phyloP scores from a whole-genome alignment of 495 filamentous ascomycete genomes.

The Lophiotrema nucula region DNA sequence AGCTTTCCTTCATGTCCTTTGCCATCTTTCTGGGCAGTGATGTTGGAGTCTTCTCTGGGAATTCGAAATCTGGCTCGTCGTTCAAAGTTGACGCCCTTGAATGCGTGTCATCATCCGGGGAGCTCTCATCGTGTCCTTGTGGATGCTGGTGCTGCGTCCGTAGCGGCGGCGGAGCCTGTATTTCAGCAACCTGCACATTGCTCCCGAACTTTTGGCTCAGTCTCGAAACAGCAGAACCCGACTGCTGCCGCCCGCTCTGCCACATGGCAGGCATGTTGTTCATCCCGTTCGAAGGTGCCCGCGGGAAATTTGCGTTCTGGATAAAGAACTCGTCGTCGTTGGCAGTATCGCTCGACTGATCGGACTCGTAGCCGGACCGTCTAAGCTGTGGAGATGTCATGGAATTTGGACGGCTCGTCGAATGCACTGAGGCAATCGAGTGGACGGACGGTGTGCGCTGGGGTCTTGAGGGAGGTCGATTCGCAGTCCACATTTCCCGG shows the following conservation, averaged over 20 bases:
- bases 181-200: slow-evolving; percentile 10
- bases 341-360: slow-evolving; percentile 18
- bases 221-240: slow-evolving; percentile 9
- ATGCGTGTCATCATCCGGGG: slow-evolving; percentile 27
- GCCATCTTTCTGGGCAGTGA: slow-evolving; percentile 12
- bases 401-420: slow-evolving; percentile 11
- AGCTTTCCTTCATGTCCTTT: neutral
- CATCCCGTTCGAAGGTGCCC: slow-evolving; percentile 6
- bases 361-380: slow-evolving; percentile 28
- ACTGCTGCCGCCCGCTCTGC: slow-evolving; percentile 13
- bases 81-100: slow-evolving; percentile 30
- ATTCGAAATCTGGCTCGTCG: slow-evolving; percentile 33
- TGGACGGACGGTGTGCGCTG: slow-evolving; percentile 16
- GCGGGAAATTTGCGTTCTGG: slow-evolving; percentile 12
- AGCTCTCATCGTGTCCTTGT: slow-evolving; percentile 3
- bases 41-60: slow-evolving; percentile 36
- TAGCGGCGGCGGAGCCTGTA: slow-evolving; percentile 9
- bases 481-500: slow-evolving; percentile 30
- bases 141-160: slow-evolving; percentile 3
- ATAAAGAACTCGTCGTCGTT: slow-evolving; percentile 14
- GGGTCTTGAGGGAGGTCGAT: slow-evolving; percentile 15
- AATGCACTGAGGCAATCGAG: slow-evolving; percentile 20
- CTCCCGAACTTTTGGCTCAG: slow-evolving; percentile 23
- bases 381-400: slow-evolving; percentile 18
- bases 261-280: slow-evolving; percentile 23